Percentiles rank a stretch among this genome's conserved stretches.
Evolutionary conservation across 1,284 basidiomycete species (phyloP).

Genomic region (Meira nashicola): DNA sequence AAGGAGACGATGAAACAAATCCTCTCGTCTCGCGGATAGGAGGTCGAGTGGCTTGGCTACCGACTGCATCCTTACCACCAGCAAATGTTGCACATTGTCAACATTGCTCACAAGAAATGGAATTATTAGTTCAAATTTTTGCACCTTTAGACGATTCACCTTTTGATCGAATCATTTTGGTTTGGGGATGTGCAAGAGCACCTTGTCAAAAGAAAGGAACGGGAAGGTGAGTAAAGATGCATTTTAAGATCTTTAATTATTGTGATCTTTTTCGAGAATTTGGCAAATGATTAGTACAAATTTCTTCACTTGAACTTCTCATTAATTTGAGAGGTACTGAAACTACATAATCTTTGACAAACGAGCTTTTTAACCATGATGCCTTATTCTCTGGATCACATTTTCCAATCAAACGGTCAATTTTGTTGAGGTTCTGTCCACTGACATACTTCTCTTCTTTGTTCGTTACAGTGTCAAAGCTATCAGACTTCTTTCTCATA

Average conservation of each 20-base stretch:
- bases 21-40: slow-evolving; percentile 51
- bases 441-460: slow-evolving; percentile 9
- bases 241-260: neutral
- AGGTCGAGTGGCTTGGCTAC: slow-evolving; percentile 46
- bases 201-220: slow-evolving; percentile 38
- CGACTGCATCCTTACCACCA: slow-evolving; percentile 27
- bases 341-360: slow-evolving; percentile 51
- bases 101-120: slow-evolving; percentile 43
- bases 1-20: slow-evolving; percentile 42
- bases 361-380: slow-evolving; percentile 52
- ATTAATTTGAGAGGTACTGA: slow-evolving; percentile 21
- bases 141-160: slow-evolving; percentile 47
- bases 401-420: neutral
- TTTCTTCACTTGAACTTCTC: slow-evolving; percentile 53
- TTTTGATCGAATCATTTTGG: slow-evolving; percentile 45
- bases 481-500: slow-evolving; percentile 44
- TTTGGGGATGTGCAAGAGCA: slow-evolving; percentile 48
- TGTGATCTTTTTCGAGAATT: neutral
- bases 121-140: slow-evolving; percentile 51
- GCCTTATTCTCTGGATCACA: slow-evolving; percentile 19
- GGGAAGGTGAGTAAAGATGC: slow-evolving; percentile 32
- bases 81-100: slow-evolving; percentile 25
- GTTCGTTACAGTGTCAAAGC: slow-evolving; percentile 33
- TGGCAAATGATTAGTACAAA: slow-evolving; percentile 49
- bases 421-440: neutral